Evolutionary conservation across 2,329 filamentous ascomycete genomes (phyloP).

Genomic region (Colletotrichum orchidophilum): DNA sequence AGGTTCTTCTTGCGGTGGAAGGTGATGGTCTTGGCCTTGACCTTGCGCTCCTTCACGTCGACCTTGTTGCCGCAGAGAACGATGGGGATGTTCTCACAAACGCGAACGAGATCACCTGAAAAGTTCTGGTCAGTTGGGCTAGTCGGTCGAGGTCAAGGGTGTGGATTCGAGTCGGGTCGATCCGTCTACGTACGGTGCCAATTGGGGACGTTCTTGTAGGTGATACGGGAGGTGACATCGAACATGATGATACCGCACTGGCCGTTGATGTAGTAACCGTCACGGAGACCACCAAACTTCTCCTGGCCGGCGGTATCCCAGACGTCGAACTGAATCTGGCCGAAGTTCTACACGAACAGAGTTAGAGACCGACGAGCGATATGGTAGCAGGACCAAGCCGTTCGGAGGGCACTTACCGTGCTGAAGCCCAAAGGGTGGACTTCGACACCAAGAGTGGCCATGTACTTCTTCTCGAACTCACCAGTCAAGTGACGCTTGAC

Average conservation of each 20-base stretch:
- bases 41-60: conserved; percentile 99
- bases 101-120: conserved; percentile 93
- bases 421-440: conserved; percentile 98
- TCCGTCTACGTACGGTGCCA: conserved; percentile 87
- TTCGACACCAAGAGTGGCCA: conserved; percentile 98
- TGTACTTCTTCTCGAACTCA: conserved; percentile 99
- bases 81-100: conserved; percentile 99
- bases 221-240: conserved; percentile 98
- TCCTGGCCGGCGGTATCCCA: conserved; percentile 99
- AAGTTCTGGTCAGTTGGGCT: background rate
- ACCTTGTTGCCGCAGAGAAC: conserved; percentile 99
- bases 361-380: conserved; percentile 15
- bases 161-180: background rate
- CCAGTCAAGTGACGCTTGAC: conserved; percentile 99
- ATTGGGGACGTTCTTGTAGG: conserved; percentile 99
- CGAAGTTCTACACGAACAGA: conserved; percentile 81
- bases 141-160: background rate
- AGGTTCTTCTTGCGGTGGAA: conserved; percentile 99
- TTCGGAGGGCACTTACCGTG: conserved; percentile 75
- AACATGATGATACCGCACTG: conserved; percentile 99
- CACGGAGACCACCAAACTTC: conserved; percentile 99
- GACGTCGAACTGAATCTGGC: conserved; percentile 97
- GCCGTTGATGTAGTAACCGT: conserved; percentile 99
- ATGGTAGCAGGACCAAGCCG: background rate
- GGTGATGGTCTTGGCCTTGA: conserved; percentile 99